Evolutionary conservation across 176 grass and related monocot genomes (phyloP).

Genomic region (Oryza coarctata): DNA sequence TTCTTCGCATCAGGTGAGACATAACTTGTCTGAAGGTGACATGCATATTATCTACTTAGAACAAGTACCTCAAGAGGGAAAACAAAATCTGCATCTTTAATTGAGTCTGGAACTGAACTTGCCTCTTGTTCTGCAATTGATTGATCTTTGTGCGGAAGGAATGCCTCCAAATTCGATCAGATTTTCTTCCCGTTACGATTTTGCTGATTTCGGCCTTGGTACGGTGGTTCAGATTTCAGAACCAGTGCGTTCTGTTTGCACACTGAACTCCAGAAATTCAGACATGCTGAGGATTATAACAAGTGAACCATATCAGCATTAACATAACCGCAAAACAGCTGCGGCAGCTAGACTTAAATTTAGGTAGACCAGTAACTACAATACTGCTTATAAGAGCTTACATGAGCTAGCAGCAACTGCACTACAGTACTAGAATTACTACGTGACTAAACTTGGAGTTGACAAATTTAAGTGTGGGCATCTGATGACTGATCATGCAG

Average conservation of each 20-base stretch:
- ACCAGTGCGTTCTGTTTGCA: neutral
- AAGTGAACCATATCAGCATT: neutral
- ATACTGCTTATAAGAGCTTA: neutral
- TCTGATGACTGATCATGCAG: conserved; percentile 15
- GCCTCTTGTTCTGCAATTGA: neutral
- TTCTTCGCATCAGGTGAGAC: conserved; percentile 39
- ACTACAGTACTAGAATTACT: neutral
- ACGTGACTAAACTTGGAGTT: conserved; percentile 30
- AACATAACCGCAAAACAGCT: neutral
- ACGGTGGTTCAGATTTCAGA: neutral
- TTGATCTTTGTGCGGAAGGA: neutral
- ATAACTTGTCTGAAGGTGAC: conserved; percentile 18
- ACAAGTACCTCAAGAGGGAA: neutral
- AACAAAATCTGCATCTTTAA: neutral
- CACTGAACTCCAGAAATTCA: neutral
- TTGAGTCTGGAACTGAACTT: neutral
- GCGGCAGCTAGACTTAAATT: neutral
- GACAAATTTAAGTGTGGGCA: conserved; percentile 26
- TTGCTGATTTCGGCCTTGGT: neutral
- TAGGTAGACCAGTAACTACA: neutral
- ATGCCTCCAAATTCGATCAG: neutral
- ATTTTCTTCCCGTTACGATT: neutral
- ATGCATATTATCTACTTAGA: neutral
- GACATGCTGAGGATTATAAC: neutral
- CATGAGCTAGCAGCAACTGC: conserved; percentile 23